Base-by-base conservation (phyloP, 1,284 basidiomycete genomes). In the Irpex rosettiformis region DNA sequence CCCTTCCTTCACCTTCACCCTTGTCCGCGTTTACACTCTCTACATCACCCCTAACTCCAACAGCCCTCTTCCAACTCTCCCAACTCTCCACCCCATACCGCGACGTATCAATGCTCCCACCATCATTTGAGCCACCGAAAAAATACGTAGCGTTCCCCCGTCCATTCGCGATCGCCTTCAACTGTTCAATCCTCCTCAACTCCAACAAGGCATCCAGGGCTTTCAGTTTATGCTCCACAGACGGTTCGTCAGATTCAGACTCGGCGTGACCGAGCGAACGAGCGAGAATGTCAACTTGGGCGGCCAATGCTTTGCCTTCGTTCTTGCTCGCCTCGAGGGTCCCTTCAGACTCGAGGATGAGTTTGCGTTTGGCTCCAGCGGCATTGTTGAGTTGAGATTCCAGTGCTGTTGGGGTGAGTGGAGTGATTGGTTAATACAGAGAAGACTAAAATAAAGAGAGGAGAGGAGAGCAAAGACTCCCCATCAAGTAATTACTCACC, bases 121-220 rank as follows among this genome's bases (percentile, higher is more conserved):
- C n/a, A n/a, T 40, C 58, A 22, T 73, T 72, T 7, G 75, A 66
- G 37, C 73, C 74, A 51, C 79, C 79, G 62, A 83, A 81, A 71
- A 82, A 83, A 64, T 82, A 82, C 11, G 80, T 83, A 30, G 78
- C 75, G 61, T 81, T 83, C 40, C 75, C 75, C 56, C 72, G 63
- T 51, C 80, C 77, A 22, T 64, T 58, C 3, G 81, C 81, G 52
- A 83, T 82, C 37, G 80, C 79, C 59, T 73, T 73, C 27, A 83
- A 70, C 67, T 81, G 79, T 54, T 82, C 80, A 16, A 82, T 70
- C 22, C 79, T 68, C 58, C 71, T 71, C 37, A 82, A 66, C 65
- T 82, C 79, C 13, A 80, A 67, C 21, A 83, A 69, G 3, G 75
- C 72, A 4, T 66, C 59, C 11, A 82, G 67, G 1, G 81, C 79